Evolutionary conservation across 176 grass and related monocot species (phyloP).

Genomic region (Musa beccarii): DNA sequence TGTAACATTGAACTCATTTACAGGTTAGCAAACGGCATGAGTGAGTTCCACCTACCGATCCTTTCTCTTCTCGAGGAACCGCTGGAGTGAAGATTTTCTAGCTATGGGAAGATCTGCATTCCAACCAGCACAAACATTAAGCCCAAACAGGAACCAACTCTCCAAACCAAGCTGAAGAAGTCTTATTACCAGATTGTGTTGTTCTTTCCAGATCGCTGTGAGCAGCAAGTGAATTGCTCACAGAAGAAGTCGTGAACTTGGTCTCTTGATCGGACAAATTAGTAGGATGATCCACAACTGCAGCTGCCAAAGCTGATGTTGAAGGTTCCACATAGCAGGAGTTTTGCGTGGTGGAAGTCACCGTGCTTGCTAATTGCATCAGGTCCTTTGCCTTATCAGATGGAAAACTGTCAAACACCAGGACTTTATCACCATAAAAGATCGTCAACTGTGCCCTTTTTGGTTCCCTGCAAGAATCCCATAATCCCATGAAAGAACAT

Average conservation of each 20-base stretch:
- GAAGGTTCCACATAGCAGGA: background rate
- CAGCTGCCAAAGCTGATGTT: background rate
- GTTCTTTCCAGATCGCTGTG: background rate
- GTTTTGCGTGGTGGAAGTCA: background rate
- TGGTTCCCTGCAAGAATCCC: conserved; percentile 15
- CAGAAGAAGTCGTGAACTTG: background rate
- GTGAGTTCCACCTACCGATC: conserved; percentile 29
- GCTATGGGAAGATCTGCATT: conserved; percentile 47
- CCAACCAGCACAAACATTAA: background rate
- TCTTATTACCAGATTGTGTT: background rate
- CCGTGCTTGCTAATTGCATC: conserved; percentile 25
- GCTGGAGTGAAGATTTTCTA: conserved; percentile 44
- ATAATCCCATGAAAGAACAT: background rate
- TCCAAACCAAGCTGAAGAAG: background rate
- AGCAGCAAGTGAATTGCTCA: background rate
- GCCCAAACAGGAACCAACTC: no score
- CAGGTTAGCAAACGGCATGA: no score
- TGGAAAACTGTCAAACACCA: conserved; percentile 44
- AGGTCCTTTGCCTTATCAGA: conserved; percentile 32
- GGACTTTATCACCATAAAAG: conserved; percentile 50
- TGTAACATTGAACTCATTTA: background rate
- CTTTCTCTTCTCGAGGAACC: conserved; percentile 76
- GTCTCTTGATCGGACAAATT: background rate
- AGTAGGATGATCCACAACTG: background rate
- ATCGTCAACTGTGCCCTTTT: conserved; percentile 37